These are phyloP conservation scores for Toxoplasma gondii DNA, from an alignment of 169 alveolate genomes.

Conservation along the genomic window DNA sequence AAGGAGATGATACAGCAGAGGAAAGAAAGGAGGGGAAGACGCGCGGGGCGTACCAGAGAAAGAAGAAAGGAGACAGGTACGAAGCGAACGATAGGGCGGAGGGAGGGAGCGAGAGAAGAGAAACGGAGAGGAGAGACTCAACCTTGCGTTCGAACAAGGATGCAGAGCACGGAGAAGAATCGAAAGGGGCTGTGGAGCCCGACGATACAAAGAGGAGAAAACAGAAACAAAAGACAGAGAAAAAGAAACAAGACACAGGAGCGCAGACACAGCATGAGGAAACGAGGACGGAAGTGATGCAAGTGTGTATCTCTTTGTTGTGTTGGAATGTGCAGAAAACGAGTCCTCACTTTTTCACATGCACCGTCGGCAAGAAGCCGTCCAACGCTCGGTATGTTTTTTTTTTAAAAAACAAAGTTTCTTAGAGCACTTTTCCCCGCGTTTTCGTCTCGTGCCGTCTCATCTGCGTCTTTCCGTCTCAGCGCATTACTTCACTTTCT, in stretches of 20 bases:
- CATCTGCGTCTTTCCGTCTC: not conserved
- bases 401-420: too few species aligned
- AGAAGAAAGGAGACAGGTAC: too few species aligned
- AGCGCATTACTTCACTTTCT: too few species aligned
- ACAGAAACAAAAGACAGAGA: not conserved
- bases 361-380: conserved; percentile 63
- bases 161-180: not conserved
- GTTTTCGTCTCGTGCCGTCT: not conserved
- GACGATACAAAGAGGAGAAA: not conserved
- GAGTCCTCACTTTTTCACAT: conserved; percentile 8
- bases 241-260: not conserved
- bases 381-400: conserved; percentile 49
- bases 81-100: too few species aligned
- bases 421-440: not conserved
- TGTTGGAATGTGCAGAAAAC: not conserved
- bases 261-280: not conserved
- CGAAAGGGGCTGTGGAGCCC: not conserved
- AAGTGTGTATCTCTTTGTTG: not conserved
- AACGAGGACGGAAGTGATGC: not conserved
- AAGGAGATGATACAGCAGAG: too few species aligned
- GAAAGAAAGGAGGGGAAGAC: too few species aligned
- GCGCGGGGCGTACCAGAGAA: too few species aligned
- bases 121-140: not conserved
- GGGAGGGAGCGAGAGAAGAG: not conserved
- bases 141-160: not conserved